These are phyloP conservation scores for Mixia osmundae DNA, from an alignment of 1,284 basidiomycete species.

Conservation along the genomic window DNA sequence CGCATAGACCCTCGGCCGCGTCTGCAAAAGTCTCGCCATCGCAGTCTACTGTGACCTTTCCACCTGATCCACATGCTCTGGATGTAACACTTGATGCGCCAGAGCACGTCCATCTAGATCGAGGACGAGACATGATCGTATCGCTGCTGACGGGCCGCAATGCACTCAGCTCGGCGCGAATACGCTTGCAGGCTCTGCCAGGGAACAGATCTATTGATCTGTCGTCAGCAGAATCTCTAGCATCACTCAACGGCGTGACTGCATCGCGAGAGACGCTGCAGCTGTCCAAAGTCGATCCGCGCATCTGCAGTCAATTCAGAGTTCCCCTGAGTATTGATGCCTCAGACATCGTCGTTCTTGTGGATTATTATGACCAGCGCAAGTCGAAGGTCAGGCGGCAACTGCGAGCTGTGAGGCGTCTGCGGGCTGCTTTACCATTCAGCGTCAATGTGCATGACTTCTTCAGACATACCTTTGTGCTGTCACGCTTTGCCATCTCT, in stretches of 20 bases:
- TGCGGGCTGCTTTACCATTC: slow-evolving; percentile 1
- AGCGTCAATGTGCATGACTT: slow-evolving; percentile 2
- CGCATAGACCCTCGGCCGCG: slow-evolving; percentile 7
- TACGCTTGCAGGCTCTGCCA: not conserved
- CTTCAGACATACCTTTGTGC: too few relatives aligned
- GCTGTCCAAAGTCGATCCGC: not conserved
- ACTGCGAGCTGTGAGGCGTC: not conserved
- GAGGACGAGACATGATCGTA: not conserved
- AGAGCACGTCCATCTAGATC: slow-evolving; percentile 7
- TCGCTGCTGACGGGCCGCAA: not conserved
- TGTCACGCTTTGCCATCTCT: too few relatives aligned
- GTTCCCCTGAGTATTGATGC: not conserved
- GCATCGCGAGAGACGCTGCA: not conserved
- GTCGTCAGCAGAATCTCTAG: not conserved
- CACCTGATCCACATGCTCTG: not conserved
- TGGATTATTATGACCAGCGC: not conserved
- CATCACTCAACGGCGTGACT: not conserved
- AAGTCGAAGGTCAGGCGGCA: not conserved
- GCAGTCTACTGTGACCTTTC: not conserved
- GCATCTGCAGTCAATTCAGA: not conserved
- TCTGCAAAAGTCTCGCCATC: not conserved
- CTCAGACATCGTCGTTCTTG: not conserved
- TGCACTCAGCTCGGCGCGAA: not conserved
- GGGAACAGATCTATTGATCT: not conserved
- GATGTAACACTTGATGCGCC: slow-evolving; percentile 25